A percentile compares a stretch with the other conserved stretches of the same genome.
Evolutionary conservation across 139 green algal species (phyloP).

Genomic region (Closterium sp.): DNA sequence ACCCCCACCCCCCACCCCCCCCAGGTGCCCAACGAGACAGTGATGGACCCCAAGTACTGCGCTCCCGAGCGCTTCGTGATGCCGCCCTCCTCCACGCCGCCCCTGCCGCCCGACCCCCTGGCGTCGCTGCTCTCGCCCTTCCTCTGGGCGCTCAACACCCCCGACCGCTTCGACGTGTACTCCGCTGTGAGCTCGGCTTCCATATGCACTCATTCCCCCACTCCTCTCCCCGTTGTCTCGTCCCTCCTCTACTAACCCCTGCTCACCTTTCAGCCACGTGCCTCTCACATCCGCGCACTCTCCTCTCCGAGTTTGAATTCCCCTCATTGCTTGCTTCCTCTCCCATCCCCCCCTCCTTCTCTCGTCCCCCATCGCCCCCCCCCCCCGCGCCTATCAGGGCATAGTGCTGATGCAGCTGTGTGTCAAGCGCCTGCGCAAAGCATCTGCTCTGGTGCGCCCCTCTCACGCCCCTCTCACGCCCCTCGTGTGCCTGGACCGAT

Average conservation of each 20-base stretch:
- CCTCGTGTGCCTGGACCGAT: neutral
- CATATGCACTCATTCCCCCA: neutral
- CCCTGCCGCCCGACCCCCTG: conserved; percentile 26
- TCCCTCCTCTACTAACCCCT: neutral
- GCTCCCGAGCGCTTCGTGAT: conserved; percentile 51
- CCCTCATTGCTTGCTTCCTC: too few relatives aligned
- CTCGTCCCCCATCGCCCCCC: too few relatives aligned
- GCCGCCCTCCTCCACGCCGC: conserved; percentile 8
- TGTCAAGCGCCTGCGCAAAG: conserved; percentile 25
- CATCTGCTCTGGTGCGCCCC: conserved; percentile 21
- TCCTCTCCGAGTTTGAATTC: too few relatives aligned
- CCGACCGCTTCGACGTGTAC: conserved; percentile 54
- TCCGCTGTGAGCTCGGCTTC: conserved; percentile 13
- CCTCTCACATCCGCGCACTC: too few relatives aligned
- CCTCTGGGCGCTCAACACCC: conserved; percentile 40
- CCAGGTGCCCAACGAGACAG: conserved; percentile 49
- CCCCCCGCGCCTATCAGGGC: conserved; percentile 9
- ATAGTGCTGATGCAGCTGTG: conserved; percentile 52
- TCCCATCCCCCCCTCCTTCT: neutral
- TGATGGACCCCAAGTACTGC: conserved; percentile 45
- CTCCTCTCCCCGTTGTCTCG: too few relatives aligned
- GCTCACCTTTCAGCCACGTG: too few relatives aligned
- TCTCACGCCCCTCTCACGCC: neutral
- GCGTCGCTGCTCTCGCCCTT: conserved; percentile 31
- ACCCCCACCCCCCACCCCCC: too few relatives aligned